phyloP scores from a whole-genome alignment of 306 rosid species.

The cucumber (Cucumis sativus) region DNA sequence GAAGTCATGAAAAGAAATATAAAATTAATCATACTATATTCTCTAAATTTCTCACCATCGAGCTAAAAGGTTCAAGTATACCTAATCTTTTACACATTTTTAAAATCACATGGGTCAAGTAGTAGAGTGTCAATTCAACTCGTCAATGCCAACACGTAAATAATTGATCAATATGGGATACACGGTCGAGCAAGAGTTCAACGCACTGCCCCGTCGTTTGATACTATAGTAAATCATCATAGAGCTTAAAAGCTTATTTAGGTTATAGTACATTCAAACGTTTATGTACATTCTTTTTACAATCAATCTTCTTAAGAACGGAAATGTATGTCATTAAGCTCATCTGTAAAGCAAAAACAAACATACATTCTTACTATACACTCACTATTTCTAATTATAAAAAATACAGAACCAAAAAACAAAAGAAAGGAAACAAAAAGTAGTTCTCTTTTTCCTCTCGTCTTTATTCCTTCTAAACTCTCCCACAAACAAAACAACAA shows the following conservation, averaged over 20 bases:
- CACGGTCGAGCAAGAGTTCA: neutral
- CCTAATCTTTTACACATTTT: neutral
- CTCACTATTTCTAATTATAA: neutral
- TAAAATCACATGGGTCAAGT: neutral
- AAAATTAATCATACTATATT: neutral
- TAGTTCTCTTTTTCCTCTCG: neutral
- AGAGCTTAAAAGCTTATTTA: neutral
- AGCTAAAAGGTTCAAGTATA: neutral
- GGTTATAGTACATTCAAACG: neutral
- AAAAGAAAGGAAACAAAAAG: neutral
- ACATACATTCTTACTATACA: neutral
- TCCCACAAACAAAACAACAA: neutral
- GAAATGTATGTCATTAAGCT: neutral
- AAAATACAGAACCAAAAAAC: neutral
- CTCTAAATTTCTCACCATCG: neutral
- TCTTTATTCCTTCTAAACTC: neutral
- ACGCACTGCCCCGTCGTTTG: neutral
- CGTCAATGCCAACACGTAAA: neutral
- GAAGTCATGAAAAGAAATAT: conserved; percentile 16
- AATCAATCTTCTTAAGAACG: neutral
- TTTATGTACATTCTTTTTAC: no score
- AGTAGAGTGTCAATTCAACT: neutral
- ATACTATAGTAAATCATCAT: neutral
- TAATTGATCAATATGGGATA: neutral
- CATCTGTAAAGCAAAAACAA: neutral